These are phyloP conservation scores for Phialophora expanda DNA, from an alignment of 2,329 filamentous ascomycete species.

Conservation along the genomic window DNA sequence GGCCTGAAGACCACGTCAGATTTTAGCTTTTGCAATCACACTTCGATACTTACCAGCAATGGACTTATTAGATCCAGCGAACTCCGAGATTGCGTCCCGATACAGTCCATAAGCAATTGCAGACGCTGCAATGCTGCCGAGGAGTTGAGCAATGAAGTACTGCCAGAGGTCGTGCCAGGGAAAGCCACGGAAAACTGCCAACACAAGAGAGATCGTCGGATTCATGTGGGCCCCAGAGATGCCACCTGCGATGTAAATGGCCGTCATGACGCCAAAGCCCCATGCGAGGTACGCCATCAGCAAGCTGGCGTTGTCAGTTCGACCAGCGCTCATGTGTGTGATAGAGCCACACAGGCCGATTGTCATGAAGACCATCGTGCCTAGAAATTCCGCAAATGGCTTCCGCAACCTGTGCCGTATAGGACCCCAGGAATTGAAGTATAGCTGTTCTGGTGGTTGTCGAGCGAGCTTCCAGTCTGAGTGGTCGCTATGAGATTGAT, in stretches of 20 bases:
- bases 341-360: constrained; percentile 43
- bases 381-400: constrained; percentile 41
- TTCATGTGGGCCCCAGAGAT: constrained; percentile 58
- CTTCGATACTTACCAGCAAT: background rate
- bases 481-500: background rate
- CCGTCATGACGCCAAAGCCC: constrained; percentile 46
- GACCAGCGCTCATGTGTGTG: constrained; percentile 36
- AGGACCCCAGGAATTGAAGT: constrained; percentile 42
- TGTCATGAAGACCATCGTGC: constrained; percentile 42
- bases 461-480: background rate
- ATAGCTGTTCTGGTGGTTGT: constrained; percentile 10
- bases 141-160: constrained; percentile 46
- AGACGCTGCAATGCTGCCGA: constrained; percentile 45
- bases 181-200: constrained; percentile 46
- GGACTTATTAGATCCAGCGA: constrained; percentile 30
- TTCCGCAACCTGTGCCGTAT: constrained; percentile 41
- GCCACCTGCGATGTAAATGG: constrained; percentile 54
- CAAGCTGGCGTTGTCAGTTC: constrained; percentile 40
- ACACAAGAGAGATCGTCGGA: constrained; percentile 51
- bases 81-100: constrained; percentile 44
- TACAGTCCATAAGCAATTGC: constrained; percentile 47
- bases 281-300: constrained; percentile 39
- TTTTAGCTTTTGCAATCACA: background rate
- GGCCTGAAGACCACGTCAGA: constrained; percentile 26
- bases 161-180: constrained; percentile 40